Conservation (phyloP, 2,329 filamentous ascomycete species). For the Aspergillus novofumigatus region DNA sequence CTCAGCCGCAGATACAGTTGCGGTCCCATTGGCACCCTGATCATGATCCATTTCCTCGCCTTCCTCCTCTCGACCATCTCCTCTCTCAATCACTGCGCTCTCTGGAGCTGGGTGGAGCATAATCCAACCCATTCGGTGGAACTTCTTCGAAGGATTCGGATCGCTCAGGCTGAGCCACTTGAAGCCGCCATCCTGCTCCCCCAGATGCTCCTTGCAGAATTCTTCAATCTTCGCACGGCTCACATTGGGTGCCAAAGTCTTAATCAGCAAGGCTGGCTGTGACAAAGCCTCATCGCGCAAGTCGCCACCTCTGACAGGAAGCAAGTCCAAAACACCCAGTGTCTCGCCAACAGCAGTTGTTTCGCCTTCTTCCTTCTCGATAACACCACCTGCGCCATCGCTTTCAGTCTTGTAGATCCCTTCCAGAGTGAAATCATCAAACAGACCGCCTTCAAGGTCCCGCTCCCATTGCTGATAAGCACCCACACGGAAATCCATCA, state of each 20-base stretch:
- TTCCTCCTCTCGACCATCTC: slow-evolving; percentile 68
- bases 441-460: slow-evolving; percentile 77
- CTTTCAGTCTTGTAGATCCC: slow-evolving; percentile 91
- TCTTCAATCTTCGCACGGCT: slow-evolving; percentile 88
- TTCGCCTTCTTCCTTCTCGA: slow-evolving; percentile 95
- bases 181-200: slow-evolving; percentile 85
- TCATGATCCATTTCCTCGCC: slow-evolving; percentile 50
- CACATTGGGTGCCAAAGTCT: slow-evolving; percentile 95
- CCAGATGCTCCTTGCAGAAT: slow-evolving; percentile 91
- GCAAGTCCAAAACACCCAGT: slow-evolving; percentile 82
- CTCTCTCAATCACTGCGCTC: slow-evolving; percentile 61
- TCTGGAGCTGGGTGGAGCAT: slow-evolving; percentile 82
- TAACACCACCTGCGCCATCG: slow-evolving; percentile 75
- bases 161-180: slow-evolving; percentile 95
- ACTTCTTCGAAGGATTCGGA: slow-evolving; percentile 94
- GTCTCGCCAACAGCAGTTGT: slow-evolving; percentile 88
- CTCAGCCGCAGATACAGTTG: slow-evolving; percentile 59
- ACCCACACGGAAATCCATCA: slow-evolving; percentile 74
- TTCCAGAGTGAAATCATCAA: slow-evolving; percentile 92
- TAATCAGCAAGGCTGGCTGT: slow-evolving; percentile 92
- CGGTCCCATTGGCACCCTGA: slow-evolving; percentile 27
- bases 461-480: slow-evolving; percentile 84
- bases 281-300: slow-evolving; percentile 82
- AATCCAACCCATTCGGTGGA: slow-evolving; percentile 97
- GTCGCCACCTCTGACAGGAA: slow-evolving; percentile 78